Evolutionary conservation across 139 green algal species (phyloP), one percentile per base, ranked within the genome.

Genomic region (Marvania coccoides): DNA sequence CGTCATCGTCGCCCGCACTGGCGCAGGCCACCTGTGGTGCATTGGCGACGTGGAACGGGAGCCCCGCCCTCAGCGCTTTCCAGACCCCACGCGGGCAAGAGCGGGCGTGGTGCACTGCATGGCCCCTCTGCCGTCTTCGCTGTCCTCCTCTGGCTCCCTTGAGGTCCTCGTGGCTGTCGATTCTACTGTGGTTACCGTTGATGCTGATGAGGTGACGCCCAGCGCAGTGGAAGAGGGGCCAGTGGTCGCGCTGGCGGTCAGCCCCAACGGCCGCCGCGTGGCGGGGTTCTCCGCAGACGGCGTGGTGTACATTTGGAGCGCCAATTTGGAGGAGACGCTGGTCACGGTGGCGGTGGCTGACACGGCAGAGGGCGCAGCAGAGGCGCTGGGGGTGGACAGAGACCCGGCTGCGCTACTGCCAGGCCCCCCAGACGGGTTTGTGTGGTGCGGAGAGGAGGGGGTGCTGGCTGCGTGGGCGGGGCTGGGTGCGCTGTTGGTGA

Each of bases 371-470:
- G 61, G 57, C 24, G 10, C 34, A 26, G 28, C 23, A 3, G 28
- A 23, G 26, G 8, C 15, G 47, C 29, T 60, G 30, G 33, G n/a
- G 39, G 42, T 10, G 9, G 10, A 34, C 28, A 59, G 30, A 13
- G 13, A 28, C 9, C 38, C 60, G 0, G 69, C 60, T 5, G 31
- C 82, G 19, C 58, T 83, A 23, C 78, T 74, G 5, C 75, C 83
- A 0, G 47, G 57, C 0, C 64, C 63, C 8, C 86, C 89, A 24
- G 40, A 80, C 8, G 55, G 73, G n/a, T 42, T 97, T 48, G 73
- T 70, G 6, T 97, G 91, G 91, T 93, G 88, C 54, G 90, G 88
- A 6, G 75, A 67, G 23, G 88, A 96, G 60, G 82, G 69, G 0
- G 82, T 97, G 39, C 73, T 91, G 39, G 62, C 93, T 15, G 77